These are phyloP conservation scores for Calocera viscosa DNA, from an alignment of 768 basidiomycete genomes.

Conservation along the genomic window DNA sequence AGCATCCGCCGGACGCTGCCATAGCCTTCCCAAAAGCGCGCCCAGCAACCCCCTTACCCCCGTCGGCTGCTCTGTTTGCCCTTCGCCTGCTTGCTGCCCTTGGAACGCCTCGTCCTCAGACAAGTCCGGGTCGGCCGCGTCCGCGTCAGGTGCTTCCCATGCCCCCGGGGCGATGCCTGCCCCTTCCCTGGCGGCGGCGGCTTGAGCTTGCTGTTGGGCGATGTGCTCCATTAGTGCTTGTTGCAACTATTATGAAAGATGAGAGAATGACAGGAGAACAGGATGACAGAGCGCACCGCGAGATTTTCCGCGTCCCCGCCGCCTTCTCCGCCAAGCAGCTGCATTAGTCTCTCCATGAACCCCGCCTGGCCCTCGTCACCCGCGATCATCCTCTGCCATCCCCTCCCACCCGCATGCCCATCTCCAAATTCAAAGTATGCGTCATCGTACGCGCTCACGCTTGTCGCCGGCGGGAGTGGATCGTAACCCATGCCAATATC, in stretches of 20 bases:
- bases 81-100: slow-evolving; percentile 10
- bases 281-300: background rate
- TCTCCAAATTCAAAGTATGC: slow-evolving; percentile 61
- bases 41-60: slow-evolving; percentile 14
- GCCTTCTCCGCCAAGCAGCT: background rate
- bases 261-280: slow-evolving; percentile 12
- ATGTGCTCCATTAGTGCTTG: background rate
- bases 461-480: slow-evolving; percentile 63
- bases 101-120: slow-evolving; percentile 10
- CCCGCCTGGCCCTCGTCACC: slow-evolving; percentile 31
- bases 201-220: background rate
- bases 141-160: background rate
- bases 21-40: slow-evolving; percentile 13
- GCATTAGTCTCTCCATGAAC: slow-evolving; percentile 40
- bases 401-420: slow-evolving; percentile 31
- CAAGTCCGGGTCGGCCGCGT: slow-evolving; percentile 9
- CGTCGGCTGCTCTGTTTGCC: slow-evolving; percentile 2
- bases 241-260: background rate
- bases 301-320: background rate
- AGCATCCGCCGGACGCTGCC: slow-evolving; percentile 25
- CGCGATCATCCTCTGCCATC: slow-evolving; percentile 14
- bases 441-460: slow-evolving; percentile 50
- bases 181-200: background rate
- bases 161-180: background rate
- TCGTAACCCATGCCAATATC: slow-evolving; percentile 62